Conservation (phyloP, 257 asterid species). For the Solanum chiquidenum region DNA sequence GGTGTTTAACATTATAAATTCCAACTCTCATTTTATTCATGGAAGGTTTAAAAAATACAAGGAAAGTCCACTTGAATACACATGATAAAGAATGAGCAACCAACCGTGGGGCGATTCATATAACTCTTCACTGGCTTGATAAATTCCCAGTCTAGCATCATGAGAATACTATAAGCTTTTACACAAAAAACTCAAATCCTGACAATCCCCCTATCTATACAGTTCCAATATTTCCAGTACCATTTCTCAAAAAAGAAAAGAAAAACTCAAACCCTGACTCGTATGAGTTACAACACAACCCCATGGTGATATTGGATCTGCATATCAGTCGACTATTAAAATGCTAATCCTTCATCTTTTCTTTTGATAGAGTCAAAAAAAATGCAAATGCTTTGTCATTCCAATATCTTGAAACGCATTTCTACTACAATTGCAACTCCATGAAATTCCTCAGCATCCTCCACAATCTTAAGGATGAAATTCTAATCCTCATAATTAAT, state of each 20-base stretch:
- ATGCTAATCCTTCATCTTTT: background rate
- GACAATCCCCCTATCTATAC: background rate
- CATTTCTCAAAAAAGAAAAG: too few relatives aligned
- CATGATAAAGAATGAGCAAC: background rate
- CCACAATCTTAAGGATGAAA: background rate
- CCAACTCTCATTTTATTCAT: background rate
- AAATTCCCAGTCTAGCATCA: background rate
- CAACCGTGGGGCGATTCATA: background rate
- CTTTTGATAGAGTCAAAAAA: background rate
- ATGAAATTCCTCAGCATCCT: background rate
- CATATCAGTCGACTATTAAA: background rate
- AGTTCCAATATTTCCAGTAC: background rate
- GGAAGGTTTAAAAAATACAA: background rate
- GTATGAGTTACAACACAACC: background rate
- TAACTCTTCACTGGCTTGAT: background rate
- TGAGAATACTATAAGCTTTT: background rate
- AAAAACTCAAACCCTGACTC: background rate
- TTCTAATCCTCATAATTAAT: background rate
- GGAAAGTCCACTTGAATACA: background rate
- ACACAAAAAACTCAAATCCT: background rate
- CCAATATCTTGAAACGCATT: background rate
- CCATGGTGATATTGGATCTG: background rate
- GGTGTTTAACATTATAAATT: background rate
- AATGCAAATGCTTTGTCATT: background rate
- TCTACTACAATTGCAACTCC: background rate